Evolutionary conservation across 169 alveolate genomes (phyloP), one percentile per base, ranked within the genome.

Genomic region (Plasmodium relictum): DNA sequence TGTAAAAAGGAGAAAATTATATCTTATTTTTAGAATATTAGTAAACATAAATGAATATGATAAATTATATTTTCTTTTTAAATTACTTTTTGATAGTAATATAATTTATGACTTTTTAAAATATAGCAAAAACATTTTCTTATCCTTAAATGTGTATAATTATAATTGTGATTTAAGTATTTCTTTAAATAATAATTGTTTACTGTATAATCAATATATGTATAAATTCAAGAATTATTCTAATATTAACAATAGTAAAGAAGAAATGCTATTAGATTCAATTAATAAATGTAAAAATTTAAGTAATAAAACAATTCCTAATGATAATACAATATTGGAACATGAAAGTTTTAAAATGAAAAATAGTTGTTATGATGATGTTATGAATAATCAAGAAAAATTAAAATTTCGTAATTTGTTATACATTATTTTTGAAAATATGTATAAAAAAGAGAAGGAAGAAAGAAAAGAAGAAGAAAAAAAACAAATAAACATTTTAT

Each of bases 1-100:
- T 76, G 22, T 76, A 42, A 76, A 50, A 76, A 76, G 54, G 26
- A 76, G 31, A 39, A 76, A 65, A 65, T 8, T 24, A 22, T 22
- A 63, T 41, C 66, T 76, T 20, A 16, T 76, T 76, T 76, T 62
- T 39, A 48, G 89, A 63, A 41, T 76, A 26, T 62, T 76, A 16
- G 66, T 76, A 76, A 45, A 63, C 54, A 63, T 76, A 63, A 76
- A 76, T 54, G 89, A 76, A 42, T 76, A 76, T 65, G 78, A 48
- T 65, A 76, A 76, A 65, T 63, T 76, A 26, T 10, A 65, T 44
- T 76, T 76, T 68, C 65, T 76, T 45, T 76, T 76, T 65, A 62
- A 65, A 42, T 68, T 54, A 18, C 44, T 76, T 42, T 76, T 76
- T 63, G 66, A 54, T 22, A 14, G 44, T 62, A 50, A 45, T 5